Evolutionary conservation across 2,329 filamentous ascomycete species (phyloP).

Genomic region (Colletotrichum orchidophilum): DNA sequence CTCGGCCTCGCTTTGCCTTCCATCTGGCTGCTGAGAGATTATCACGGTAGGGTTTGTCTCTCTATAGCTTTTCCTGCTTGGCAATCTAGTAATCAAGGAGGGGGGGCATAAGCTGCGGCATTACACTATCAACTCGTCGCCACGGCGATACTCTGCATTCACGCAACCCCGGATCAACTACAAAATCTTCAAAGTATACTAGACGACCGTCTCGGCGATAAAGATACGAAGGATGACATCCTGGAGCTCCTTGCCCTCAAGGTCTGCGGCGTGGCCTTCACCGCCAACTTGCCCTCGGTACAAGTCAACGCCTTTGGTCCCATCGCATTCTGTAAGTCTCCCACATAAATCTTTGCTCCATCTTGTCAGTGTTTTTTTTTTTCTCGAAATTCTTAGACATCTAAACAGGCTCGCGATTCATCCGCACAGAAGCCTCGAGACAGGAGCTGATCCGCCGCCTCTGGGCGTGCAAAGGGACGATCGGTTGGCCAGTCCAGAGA

Average conservation of each 20-base stretch:
- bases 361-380: too few relatives aligned
- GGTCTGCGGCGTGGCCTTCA: conserved; percentile 56
- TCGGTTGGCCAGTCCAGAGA: conserved; percentile 51
- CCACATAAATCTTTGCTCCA: too few relatives aligned
- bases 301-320: conserved; percentile 59
- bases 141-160: conserved; percentile 42
- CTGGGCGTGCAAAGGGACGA: conserved; percentile 44
- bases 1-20: conserved; percentile 43
- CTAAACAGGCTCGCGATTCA: conserved; percentile 44
- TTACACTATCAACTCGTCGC: conserved; percentile 54
- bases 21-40: conserved; percentile 51
- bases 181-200: not conserved
- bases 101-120: conserved; percentile 45
- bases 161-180: conserved; percentile 30
- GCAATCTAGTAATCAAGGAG: not conserved
- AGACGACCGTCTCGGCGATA: not conserved
- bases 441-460: conserved; percentile 46
- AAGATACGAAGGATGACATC: conserved; percentile 35
- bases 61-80: not conserved
- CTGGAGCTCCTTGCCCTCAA: conserved; percentile 47
- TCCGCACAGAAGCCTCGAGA: conserved; percentile 38
- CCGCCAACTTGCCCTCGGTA: conserved; percentile 51
- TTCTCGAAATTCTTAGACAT: too few relatives aligned
- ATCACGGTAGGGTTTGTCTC: conserved; percentile 48
- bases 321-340: conserved; percentile 53